Percentiles rank a stretch among this genome's conserved stretches.
phyloP scores from a whole-genome alignment of 768 basidiomycete species.

The Boletus edulis region DNA sequence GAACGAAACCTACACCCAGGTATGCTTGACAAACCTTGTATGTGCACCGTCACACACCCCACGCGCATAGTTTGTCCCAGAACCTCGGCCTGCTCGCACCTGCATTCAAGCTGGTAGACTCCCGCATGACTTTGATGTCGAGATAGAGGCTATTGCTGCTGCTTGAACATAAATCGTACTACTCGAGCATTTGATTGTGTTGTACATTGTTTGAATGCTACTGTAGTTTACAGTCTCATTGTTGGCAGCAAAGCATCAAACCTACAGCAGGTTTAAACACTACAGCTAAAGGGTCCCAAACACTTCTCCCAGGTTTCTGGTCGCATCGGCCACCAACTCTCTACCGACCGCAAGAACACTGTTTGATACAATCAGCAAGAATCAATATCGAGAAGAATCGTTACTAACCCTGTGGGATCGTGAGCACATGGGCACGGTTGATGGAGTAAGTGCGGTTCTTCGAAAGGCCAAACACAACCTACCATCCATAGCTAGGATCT shows the following conservation, averaged over 20 bases:
- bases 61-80: constrained; percentile 40
- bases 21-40: constrained; percentile 15
- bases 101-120: constrained; percentile 73
- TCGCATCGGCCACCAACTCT: constrained; percentile 39
- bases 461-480: constrained; percentile 16
- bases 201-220: neutral
- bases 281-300: constrained; percentile 22
- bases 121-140: constrained; percentile 67
- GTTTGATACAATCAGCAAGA: constrained; percentile 12
- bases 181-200: neutral
- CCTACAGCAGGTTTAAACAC: neutral
- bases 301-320: constrained; percentile 30
- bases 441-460: neutral
- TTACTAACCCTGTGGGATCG: constrained; percentile 21
- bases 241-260: neutral
- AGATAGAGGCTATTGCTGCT: constrained; percentile 69
- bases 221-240: neutral
- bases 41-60: neutral
- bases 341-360: constrained; percentile 39
- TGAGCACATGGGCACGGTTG: neutral
- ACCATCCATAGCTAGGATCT: constrained; percentile 77
- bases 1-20: constrained; percentile 60
- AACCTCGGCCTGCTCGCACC: constrained; percentile 68
- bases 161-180: constrained; percentile 6
- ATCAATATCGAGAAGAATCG: neutral